Base-by-base conservation (phyloP, 2,329 filamentous ascomycete species). In the Blastomyces silverae region DNA sequence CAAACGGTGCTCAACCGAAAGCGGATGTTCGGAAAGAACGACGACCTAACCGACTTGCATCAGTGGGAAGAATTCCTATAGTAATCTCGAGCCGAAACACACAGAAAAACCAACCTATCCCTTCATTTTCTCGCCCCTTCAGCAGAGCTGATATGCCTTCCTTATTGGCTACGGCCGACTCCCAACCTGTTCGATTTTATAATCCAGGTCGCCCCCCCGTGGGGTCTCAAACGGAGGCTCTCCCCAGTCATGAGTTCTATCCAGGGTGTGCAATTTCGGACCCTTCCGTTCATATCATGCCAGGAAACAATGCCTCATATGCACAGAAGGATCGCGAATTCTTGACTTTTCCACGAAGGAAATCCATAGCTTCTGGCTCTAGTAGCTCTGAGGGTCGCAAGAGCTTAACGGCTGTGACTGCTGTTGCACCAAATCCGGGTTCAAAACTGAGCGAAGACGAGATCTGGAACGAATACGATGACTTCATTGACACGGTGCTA, bases 391-490 rank as follows among this genome's bases (percentile, higher is more conserved):
- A 74, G 20, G 86, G 85, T 0, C 76, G 83, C 17, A 79, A 82
- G 61, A 86, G 84, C 64, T 86, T 83, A 67, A 81, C 82, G 15
- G 83, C 84, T 6, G 85, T 87, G 3, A 89, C 87, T 20, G 87
- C 89, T 7, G 78, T 91, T 2, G 80, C 89, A 28, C 89, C 89
- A 0, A 78, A 80, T 2, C 81, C 85, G 1, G 81, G 80, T 56
- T 85, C 86, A 3, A 87, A 85, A 0, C 82, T 88, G 3, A 85
- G 80, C 0, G 90, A 95, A 69, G 93, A 97, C 70, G 93, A 97
- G 73, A 84, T 96, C 1, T 97, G 93, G 93, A 88, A 92, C 62
- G 93, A 96, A 76, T 97, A 95, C 73, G 88, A 97, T 69, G 93
- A 97, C 70, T 79, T 97, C 15, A 84, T 97, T 63, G 89, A 90